Evolutionary conservation across 2,329 filamentous ascomycete genomes (phyloP), one percentile per base, ranked within the genome.

Genomic region (Colletotrichum australisinense): DNA sequence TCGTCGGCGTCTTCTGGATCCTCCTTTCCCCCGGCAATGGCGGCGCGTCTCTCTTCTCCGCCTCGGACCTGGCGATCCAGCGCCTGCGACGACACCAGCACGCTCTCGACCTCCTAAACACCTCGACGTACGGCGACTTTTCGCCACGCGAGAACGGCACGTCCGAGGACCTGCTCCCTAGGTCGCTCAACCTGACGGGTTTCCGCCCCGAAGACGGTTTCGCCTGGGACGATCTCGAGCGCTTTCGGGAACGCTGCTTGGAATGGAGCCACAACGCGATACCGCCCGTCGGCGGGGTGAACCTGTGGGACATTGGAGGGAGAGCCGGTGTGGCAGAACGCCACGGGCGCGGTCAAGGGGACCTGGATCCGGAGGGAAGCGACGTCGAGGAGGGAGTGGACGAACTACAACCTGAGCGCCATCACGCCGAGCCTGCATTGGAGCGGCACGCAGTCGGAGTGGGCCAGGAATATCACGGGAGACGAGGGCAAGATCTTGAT

Each of bases 401-500:
- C 79, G 80, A 87, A 79, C 80, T 89, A 86, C 80, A 95, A 95
- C 77, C 84, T 93, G 57, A 92, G 90, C 38, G 87, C 87, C 14
- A 90, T 93, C 74, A 88, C 90, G 14, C 90, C 92, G 1, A 88
- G 86, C 14, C 88, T 93, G 74, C 88, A 91, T 56, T 97, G 95
- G 86, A 87, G 90, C 26, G 86, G 79, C 32, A 81, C 82, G 67
- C 87, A 88, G 56, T 83, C 85, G 32, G 88, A 91, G 16, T 98
- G 94, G 88, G 90, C 90, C 30, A 90, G 94, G 75, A 98, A 98
- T 81, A 87, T 97, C 72, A 98, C 95, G 0, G 94, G 94, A 1
- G 79, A 82, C 2, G 87, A 90, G 62, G 94, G 94, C 16, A 91
- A 89, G 74, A 88, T 97, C 73, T 88, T 92, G 74, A 80, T 98